Base-by-base conservation (phyloP, 495 filamentous ascomycete species). In the Lasiosphaeriaceae sp. region DNA sequence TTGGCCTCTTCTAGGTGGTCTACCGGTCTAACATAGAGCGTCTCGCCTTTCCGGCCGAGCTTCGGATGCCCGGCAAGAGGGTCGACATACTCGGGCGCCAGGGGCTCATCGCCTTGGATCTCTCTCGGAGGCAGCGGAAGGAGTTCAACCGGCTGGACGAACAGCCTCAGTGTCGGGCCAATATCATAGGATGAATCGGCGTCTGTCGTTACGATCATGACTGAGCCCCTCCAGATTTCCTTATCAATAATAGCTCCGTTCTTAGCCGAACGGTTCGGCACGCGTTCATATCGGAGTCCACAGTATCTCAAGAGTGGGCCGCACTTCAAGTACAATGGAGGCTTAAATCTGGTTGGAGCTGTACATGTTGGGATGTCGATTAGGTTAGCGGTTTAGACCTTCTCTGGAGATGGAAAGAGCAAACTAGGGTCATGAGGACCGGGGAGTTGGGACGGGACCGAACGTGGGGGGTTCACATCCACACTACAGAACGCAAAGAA, bases 201-300 rank as follows among this genome's bases (percentile, higher is more conserved):
- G 64, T 97, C 93, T 35, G 80, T 78, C 0, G 94, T 97, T 31
- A 97, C 90, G 55, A 97, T 94, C 89, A 98, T 89, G 24, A 97
- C 78, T 56, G 84, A 92, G 23, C 94, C 94, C 71, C 91, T 83
- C 94, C 94, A 98, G 22, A 90, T 86, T 56, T 96, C 90, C 56
- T 85, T 81, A 53, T 83, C 80, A 37, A 74, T 57, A 45, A 71
- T 61, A 1, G 72, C 70, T 39, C 63, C 72, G 35, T 71, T 57
- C 53, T 63, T 66, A 41, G 64, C 64, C 16, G 55, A 66, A 41
- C 71, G 67, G 50, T 53, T 59, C 0, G 59, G 59, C 41, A 68
- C 65, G 45, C 64, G 68, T 62, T 89, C 83, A 47, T 73, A 69
- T 45, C 85, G 78, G 35, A 96, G 78, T n/a, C 95, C 94, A 47